Conservation (phyloP, 2,329 filamentous ascomycete genomes). For the Exserohilum rostratum region DNA sequence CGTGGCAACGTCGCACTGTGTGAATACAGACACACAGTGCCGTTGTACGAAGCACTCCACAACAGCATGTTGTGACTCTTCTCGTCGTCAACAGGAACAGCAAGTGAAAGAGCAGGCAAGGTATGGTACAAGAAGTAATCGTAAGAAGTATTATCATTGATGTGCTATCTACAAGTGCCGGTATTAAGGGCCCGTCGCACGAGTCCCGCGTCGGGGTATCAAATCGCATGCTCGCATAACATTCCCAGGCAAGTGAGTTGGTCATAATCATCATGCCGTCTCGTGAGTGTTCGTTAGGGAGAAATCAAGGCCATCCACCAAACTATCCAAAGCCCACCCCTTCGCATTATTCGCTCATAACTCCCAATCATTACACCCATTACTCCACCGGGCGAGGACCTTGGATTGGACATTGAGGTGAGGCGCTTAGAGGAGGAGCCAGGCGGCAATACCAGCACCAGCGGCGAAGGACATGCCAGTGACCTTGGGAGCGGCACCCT, state of each 20-base stretch:
- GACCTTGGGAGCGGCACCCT: conserved; percentile 34
- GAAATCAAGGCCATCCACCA: conserved; percentile 22
- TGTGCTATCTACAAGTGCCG: conserved; percentile 33
- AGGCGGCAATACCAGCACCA: conserved; percentile 45
- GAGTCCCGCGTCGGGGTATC: conserved; percentile 38
- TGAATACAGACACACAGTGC: neutral
- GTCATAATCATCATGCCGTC: conserved; percentile 34
- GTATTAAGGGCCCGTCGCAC: conserved; percentile 18
- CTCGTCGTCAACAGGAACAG: neutral
- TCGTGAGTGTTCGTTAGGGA: conserved; percentile 22
- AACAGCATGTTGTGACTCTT: neutral
- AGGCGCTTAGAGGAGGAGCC: conserved; percentile 46
- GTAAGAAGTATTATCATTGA: conserved; percentile 29
- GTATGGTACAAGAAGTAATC: neutral
- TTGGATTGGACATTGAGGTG: conserved; percentile 18
- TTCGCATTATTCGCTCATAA: conserved; percentile 15
- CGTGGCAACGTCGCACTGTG: neutral
- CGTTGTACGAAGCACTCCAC: neutral
- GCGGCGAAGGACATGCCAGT: conserved; percentile 47
- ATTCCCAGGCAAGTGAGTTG: conserved; percentile 23
- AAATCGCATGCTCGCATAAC: conserved; percentile 34
- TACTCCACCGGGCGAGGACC: conserved; percentile 32
- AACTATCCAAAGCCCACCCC: conserved; percentile 31
- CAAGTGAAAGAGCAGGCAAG: neutral
- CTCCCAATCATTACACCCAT: conserved; percentile 41